Evolutionary conservation across 352 stramenopile genomes (phyloP).

Genomic region (Globisporangium mamillatum): DNA sequence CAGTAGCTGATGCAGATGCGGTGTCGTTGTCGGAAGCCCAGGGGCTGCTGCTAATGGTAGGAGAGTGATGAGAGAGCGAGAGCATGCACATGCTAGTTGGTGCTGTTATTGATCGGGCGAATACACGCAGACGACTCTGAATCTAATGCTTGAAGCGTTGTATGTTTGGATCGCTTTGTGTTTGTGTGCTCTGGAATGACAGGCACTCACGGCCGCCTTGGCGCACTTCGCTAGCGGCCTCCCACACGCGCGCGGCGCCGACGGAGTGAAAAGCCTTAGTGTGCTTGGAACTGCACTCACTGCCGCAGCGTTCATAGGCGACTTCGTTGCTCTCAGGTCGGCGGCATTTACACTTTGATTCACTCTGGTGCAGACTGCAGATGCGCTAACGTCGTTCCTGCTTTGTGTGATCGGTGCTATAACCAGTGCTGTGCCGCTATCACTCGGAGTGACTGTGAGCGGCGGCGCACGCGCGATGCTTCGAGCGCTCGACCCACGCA

Average conservation of each 20-base stretch:
- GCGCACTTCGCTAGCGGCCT: not conserved
- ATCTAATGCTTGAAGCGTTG: not conserved
- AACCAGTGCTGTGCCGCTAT: constrained; percentile 20
- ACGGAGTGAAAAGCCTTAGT: not conserved
- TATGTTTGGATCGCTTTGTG: not conserved
- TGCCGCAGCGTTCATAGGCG: not conserved
- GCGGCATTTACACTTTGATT: no score
- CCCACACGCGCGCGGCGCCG: not conserved
- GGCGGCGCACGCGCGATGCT: constrained; percentile 12
- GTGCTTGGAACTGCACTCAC: not conserved
- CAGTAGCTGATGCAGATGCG: not conserved
- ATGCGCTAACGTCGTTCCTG: not conserved
- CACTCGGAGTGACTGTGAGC: constrained; percentile 16
- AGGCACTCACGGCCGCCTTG: not conserved
- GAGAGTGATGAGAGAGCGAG: not conserved
- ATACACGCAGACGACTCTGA: constrained; percentile 2
- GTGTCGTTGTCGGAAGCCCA: constrained; percentile 13
- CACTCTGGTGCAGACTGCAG: not conserved
- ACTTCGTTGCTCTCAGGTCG: constrained; percentile 23
- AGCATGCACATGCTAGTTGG: not conserved
- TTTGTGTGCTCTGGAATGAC: not conserved
- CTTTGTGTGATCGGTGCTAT: not conserved
- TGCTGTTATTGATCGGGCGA: not conserved
- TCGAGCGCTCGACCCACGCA: not conserved
- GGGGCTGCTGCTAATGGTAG: constrained; percentile 18